These are phyloP conservation scores for Chytriomyces sp. DNA, from an alignment of 192 early-diverging fungal species.

Conservation along the genomic window DNA sequence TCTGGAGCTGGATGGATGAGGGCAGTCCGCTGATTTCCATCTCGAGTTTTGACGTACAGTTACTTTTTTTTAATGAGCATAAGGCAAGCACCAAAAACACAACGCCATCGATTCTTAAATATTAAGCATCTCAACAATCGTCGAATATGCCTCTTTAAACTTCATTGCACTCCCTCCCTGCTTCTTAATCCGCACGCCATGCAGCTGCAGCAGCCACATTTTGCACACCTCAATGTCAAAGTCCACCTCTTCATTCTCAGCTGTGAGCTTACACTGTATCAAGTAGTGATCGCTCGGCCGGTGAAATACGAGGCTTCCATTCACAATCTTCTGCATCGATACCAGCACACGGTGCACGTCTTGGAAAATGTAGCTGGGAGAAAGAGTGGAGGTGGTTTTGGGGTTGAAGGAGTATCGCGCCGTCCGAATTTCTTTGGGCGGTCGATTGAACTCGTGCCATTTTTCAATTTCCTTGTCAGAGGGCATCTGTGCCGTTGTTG, in stretches of 20 bases:
- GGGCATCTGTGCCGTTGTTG: slow-evolving; percentile 34
- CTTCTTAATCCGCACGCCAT: slow-evolving; percentile 62
- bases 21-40: neutral
- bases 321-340: slow-evolving; percentile 33
- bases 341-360: slow-evolving; percentile 63
- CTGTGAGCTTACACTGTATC: slow-evolving; percentile 49
- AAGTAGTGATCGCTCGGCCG: slow-evolving; percentile 56
- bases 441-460: slow-evolving; percentile 62
- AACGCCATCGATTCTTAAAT: slow-evolving; percentile 8
- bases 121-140: slow-evolving; percentile 41
- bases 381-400: slow-evolving; percentile 52
- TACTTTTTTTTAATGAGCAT: neutral
- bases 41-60: neutral
- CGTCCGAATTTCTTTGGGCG: slow-evolving; percentile 58
- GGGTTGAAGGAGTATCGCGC: slow-evolving; percentile 59
- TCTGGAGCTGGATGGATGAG: neutral
- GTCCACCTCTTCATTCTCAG: slow-evolving; percentile 44
- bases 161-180: slow-evolving; percentile 53
- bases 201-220: slow-evolving; percentile 64
- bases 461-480: slow-evolving; percentile 60
- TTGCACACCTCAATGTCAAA: slow-evolving; percentile 73
- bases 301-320: slow-evolving; percentile 42
- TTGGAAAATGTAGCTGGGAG: slow-evolving; percentile 60
- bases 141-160: slow-evolving; percentile 61
- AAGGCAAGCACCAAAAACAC: neutral